Evolutionary conservation across 495 filamentous ascomycete genomes (phyloP).

Genomic region (Penicillium bialowiezense): DNA sequence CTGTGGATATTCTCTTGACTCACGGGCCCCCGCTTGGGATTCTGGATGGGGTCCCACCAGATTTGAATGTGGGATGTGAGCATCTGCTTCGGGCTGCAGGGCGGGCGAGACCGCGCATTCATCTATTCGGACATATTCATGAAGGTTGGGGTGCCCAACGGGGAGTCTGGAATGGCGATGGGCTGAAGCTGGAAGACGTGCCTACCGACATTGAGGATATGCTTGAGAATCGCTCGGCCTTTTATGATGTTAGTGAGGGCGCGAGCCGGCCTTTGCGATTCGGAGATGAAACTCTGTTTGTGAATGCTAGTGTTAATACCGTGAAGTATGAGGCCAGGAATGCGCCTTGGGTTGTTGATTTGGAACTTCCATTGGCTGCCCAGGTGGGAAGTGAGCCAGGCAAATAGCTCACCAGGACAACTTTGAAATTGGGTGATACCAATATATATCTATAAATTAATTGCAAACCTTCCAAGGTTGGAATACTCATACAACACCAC

Average conservation of each 20-base stretch:
- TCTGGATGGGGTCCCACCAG: constrained; percentile 46
- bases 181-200: constrained; percentile 23
- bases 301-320: constrained; percentile 66
- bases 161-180: constrained; percentile 48
- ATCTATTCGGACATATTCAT: constrained; percentile 64
- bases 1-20: constrained; percentile 66
- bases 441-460: no score
- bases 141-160: constrained; percentile 69
- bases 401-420: no score
- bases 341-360: constrained; percentile 62
- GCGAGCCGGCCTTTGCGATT: constrained; percentile 32
- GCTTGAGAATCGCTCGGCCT: constrained; percentile 39
- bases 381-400: background rate
- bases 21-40: constrained; percentile 67
- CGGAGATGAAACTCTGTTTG: constrained; percentile 64
- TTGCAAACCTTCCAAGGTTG: no score
- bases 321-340: constrained; percentile 48
- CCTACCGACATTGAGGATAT: constrained; percentile 36
- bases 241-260: constrained; percentile 39
- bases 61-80: constrained; percentile 45
- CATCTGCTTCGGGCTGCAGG: constrained; percentile 42
- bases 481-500: no score
- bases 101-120: constrained; percentile 46
- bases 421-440: no score
- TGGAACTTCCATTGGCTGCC: constrained; percentile 48